Percentiles rank a stretch among this genome's conserved stretches.
phyloP scores from a whole-genome alignment of 75 land plant genomes.

The Picea glauca region DNA sequence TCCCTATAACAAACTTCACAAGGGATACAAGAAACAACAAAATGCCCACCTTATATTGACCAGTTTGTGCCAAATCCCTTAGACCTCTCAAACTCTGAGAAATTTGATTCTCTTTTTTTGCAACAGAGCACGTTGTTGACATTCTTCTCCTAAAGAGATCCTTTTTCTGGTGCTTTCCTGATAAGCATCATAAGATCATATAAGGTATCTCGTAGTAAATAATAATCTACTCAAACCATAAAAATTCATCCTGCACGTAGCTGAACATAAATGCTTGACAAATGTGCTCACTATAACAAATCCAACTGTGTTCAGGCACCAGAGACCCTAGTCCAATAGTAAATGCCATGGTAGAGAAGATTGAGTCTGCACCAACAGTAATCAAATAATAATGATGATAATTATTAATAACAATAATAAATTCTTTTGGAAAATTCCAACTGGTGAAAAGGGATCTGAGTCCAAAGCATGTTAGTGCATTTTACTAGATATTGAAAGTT shows the following conservation, averaged over 20 bases:
- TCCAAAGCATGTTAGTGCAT: not conserved
- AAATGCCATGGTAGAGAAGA: constrained; percentile 2
- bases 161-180: not conserved
- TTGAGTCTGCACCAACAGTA: constrained; percentile 1
- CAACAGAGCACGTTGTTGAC: not conserved
- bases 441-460: not conserved
- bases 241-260: not conserved
- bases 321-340: not conserved
- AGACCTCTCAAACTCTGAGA: constrained; percentile 1
- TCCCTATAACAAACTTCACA: not conserved
- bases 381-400: no score
- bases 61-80: not conserved
- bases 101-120: not conserved
- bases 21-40: not conserved
- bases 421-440: not conserved
- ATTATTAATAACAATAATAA: not conserved
- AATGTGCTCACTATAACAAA: constrained; percentile 5
- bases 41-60: not conserved
- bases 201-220: not conserved
- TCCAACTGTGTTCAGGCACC: not conserved
- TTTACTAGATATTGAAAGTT: not conserved
- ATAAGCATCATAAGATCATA: not conserved
- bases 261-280: not conserved
- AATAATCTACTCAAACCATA: not conserved
- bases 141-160: not conserved